Conservation (phyloP, 116 monocot species). For the Dioscorea cayenensis region DNA sequence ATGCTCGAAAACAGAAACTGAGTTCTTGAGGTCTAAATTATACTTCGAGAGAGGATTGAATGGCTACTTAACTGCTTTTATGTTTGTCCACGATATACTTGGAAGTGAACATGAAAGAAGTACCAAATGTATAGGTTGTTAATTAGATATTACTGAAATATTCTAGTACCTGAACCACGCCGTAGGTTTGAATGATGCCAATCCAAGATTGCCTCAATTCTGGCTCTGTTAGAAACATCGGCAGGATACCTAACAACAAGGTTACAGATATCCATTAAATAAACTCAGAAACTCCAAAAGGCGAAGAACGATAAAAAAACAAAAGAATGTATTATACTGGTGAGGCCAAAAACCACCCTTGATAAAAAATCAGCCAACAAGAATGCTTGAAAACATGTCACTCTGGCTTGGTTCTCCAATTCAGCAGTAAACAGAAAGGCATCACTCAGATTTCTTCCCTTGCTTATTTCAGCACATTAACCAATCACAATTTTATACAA, state of each 20-base stretch:
- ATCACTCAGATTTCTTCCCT: too few relatives aligned
- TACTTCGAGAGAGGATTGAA: too few relatives aligned
- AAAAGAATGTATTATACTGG: not conserved
- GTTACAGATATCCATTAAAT: not conserved
- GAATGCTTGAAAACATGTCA: too few relatives aligned
- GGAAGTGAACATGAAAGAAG: not conserved
- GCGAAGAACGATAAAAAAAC: not conserved
- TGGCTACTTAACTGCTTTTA: too few relatives aligned
- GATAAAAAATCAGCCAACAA: too few relatives aligned
- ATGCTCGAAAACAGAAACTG: too few relatives aligned
- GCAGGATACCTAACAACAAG: conserved; percentile 67
- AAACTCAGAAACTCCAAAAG: not conserved
- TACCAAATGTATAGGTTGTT: not conserved
- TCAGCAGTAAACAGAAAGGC: too few relatives aligned
- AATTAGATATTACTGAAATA: not conserved
- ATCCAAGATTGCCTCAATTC: conserved; percentile 82
- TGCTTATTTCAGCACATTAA: too few relatives aligned
- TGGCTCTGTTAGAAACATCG: conserved; percentile 61
- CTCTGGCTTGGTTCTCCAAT: too few relatives aligned
- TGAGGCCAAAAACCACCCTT: too few relatives aligned
- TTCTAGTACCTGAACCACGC: conserved; percentile 44
- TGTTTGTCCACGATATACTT: not conserved
- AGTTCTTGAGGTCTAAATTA: too few relatives aligned
- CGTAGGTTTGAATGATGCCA: conserved; percentile 97
- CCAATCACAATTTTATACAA: too few relatives aligned